Percentiles rank a stretch among this genome's conserved stretches.
phyloP scores from a whole-genome alignment of 257 asterid species.

The Penstemon barbatus region DNA sequence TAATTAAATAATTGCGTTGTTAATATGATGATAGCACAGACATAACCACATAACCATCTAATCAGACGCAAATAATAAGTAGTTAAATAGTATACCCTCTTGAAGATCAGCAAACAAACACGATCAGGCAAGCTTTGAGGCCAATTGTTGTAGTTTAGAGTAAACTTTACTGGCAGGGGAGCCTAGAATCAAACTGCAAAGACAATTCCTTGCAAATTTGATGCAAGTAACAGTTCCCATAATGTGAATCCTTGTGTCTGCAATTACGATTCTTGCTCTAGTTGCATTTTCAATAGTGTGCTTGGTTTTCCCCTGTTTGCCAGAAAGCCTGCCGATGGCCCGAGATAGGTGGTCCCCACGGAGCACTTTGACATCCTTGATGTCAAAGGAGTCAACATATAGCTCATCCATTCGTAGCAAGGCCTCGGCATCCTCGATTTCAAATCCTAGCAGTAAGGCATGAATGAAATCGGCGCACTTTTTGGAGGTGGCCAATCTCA shows the following conservation, averaged over 20 bases:
- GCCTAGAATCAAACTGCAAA: conserved; percentile 33
- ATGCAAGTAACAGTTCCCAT: conserved; percentile 19
- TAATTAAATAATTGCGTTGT: too few relatives aligned
- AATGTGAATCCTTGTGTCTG: conserved; percentile 29
- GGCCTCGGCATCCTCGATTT: conserved; percentile 39
- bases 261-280: conserved; percentile 27
- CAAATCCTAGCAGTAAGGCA: conserved; percentile 52
- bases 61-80: too few relatives aligned
- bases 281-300: conserved; percentile 42
- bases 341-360: conserved; percentile 53
- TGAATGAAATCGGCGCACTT: conserved; percentile 57
- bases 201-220: conserved; percentile 30
- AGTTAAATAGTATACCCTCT: too few relatives aligned
- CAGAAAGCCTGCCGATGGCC: conserved; percentile 55
- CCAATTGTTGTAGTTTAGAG: conserved; percentile 24
- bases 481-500: conserved; percentile 50
- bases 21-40: too few relatives aligned
- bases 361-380: conserved; percentile 51
- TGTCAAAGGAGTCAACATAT: conserved; percentile 56
- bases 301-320: conserved; percentile 55
- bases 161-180: conserved; percentile 37
- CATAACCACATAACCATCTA: too few relatives aligned
- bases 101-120: too few relatives aligned
- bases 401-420: conserved; percentile 47
- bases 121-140: background rate